Percentiles rank a stretch among this genome's conserved stretches.
phyloP scores from a whole-genome alignment of 768 basidiomycete genomes.

The Suillus placidus region DNA sequence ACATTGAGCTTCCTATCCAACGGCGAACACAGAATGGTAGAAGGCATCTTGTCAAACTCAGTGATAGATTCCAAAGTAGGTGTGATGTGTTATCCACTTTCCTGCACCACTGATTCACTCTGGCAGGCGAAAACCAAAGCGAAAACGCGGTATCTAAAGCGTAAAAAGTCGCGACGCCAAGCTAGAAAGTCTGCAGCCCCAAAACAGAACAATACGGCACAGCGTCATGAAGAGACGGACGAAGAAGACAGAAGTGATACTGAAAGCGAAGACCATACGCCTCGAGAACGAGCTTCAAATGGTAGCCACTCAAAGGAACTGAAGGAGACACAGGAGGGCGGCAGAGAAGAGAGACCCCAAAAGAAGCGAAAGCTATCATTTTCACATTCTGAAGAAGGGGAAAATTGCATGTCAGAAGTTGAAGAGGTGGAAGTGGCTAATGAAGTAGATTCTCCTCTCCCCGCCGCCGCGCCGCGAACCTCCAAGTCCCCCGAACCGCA shows the following conservation, averaged over 20 bases:
- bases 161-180: conserved; percentile 71
- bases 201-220: conserved; percentile 9
- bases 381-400: conserved; percentile 21
- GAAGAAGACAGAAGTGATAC: neutral
- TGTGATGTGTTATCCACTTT: neutral
- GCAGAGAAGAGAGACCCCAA: conserved; percentile 33
- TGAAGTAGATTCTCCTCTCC: neutral
- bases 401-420: conserved; percentile 21
- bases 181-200: conserved; percentile 39
- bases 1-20: neutral
- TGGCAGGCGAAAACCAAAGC: conserved; percentile 65
- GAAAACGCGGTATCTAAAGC: conserved; percentile 71
- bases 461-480: conserved; percentile 19
- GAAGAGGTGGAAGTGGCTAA: neutral
- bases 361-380: conserved; percentile 47
- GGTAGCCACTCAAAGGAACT: conserved; percentile 15
- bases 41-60: neutral
- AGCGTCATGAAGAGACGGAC: neutral
- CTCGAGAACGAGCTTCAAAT: neutral
- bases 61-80: neutral
- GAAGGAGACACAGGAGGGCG: conserved; percentile 18
- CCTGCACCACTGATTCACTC: neutral
- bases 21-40: neutral
- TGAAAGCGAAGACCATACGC: neutral
- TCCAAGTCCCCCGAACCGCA: conserved; percentile 15